Percentiles rank a stretch among this genome's conserved stretches.
Conservation (phyloP, 2,329 filamentous ascomycete genomes). For the Sclerotinia glacialis region DNA sequence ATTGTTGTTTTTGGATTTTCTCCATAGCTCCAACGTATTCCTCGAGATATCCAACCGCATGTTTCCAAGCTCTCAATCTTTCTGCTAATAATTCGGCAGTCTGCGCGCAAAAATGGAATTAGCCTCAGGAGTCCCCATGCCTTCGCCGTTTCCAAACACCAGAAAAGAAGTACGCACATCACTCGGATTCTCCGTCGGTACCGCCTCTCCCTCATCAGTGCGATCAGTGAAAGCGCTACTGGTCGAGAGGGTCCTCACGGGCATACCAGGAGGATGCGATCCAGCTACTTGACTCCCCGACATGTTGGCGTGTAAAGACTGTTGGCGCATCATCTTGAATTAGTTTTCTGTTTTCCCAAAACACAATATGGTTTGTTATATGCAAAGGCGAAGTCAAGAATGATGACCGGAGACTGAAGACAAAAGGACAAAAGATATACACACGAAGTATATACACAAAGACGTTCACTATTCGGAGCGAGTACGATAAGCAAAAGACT, state of each 20-base stretch:
- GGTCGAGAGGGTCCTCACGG: conserved; percentile 32
- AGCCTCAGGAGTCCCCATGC: background rate
- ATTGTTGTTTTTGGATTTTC: conserved; percentile 78
- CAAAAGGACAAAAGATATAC: too few species aligned
- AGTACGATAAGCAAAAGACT: background rate
- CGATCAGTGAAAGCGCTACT: conserved; percentile 31
- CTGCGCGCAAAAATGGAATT: conserved; percentile 43
- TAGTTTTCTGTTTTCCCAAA: conserved; percentile 17
- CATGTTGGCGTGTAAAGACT: conserved; percentile 30
- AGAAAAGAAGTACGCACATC: conserved; percentile 32
- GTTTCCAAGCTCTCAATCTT: conserved; percentile 92
- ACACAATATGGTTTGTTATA: background rate
- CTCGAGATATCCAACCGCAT: conserved; percentile 86
- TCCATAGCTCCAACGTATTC: conserved; percentile 84
- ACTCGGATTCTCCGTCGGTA: conserved; percentile 36
- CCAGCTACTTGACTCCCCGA: conserved; percentile 30
- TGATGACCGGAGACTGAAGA: background rate
- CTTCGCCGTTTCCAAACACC: too few species aligned
- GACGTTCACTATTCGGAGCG: background rate
- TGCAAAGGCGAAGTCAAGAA: background rate
- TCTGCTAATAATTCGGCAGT: conserved; percentile 80
- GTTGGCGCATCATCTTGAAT: conserved; percentile 31
- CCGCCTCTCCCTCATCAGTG: conserved; percentile 35
- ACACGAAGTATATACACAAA: background rate
- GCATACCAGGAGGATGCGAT: conserved; percentile 33